These are phyloP conservation scores for Paecilomyces fulvus DNA, from an alignment of 2,329 filamentous ascomycete genomes.

Conservation along the genomic window DNA sequence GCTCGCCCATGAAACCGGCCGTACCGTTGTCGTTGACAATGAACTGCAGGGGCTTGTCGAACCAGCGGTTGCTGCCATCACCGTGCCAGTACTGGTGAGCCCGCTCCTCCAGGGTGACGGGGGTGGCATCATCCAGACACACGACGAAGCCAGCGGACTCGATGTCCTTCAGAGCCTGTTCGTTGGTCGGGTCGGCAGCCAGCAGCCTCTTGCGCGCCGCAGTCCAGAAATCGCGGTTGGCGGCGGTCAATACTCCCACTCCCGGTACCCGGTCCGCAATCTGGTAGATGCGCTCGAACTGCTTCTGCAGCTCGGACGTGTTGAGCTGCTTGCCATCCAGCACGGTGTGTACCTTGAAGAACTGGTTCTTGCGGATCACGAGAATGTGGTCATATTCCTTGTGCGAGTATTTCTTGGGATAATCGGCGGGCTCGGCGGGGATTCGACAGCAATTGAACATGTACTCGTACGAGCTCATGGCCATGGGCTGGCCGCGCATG, in stretches of 20 bases:
- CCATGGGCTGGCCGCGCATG: constrained; percentile 95
- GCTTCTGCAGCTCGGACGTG: constrained; percentile 77
- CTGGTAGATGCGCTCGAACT: constrained; percentile 79
- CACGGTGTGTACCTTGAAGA: constrained; percentile 85
- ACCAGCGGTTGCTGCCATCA: constrained; percentile 92
- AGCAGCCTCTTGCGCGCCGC: constrained; percentile 72
- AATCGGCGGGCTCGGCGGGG: constrained; percentile 71
- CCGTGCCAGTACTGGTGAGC: constrained; percentile 97
- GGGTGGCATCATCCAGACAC: constrained; percentile 84
- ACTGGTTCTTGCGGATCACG: constrained; percentile 89
- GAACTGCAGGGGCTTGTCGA: constrained; percentile 96
- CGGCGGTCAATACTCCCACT: constrained; percentile 76
- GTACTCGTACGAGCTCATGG: constrained; percentile 97
- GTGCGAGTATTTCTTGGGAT: constrained; percentile 69
- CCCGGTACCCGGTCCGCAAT: constrained; percentile 63
- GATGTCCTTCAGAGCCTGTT: constrained; percentile 66
- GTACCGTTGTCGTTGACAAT: constrained; percentile 98
- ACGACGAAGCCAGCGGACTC: constrained; percentile 86
- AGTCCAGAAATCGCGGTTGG: constrained; percentile 90
- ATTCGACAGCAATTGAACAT: constrained; percentile 97
- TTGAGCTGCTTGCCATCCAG: constrained; percentile 77
- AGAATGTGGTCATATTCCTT: constrained; percentile 77
- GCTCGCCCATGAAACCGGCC: constrained; percentile 94
- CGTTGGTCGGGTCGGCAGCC: constrained; percentile 69
- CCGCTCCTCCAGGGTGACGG: constrained; percentile 90